Evolutionary conservation across 2,329 filamentous ascomycete genomes (phyloP), one percentile per base, ranked within the genome.

Genomic region (Arthroderma sp.): DNA sequence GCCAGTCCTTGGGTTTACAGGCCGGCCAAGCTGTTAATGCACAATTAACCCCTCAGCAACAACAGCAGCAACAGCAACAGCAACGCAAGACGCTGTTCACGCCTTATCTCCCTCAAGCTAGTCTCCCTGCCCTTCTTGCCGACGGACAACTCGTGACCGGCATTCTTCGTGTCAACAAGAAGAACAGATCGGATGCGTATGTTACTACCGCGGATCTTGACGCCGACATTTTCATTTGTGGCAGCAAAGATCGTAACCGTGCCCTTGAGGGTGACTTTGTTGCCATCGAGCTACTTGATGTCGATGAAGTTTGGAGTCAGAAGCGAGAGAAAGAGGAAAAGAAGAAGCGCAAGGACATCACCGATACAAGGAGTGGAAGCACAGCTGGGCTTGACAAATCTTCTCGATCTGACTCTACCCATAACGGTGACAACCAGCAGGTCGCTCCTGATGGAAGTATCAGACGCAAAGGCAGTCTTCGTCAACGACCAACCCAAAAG

Each of bases 251-350:
- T 63, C 83, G 91, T 54, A 98, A 98, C 65, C 84, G 91, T 65
- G 91, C 91, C 45, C 75, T 98, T 32, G 91, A 98, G 64, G 91
- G 91, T 48, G 91, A 98, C 62, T 75, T 94, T 45, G 91, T 98
- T 47, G 91, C 91, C 30, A 80, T 98, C 44, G 91, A 98, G 67
- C 80, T 98, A 39, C 79, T 98, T 42, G 89, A 98, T 58, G 91
- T 98, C 5, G 91, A 96, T 61, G 91, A 98, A 61, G 91, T 98
- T 2, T 98, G 91, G 91, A 79, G 83, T 27, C 91, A 98, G 71
- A 98, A 98, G 74, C 86, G 87, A 46, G 91, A 98, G 66, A 98
- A 98, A 65, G 91, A 98, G 68, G 91, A 98, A 65, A 98, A 98
- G 77, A 98, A 98, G 78, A 98, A 96, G 72, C 85, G 91, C 64